A percentile compares a stretch with the other conserved stretches of the same genome.
These are phyloP conservation scores for Cardamine occulta DNA, from an alignment of 345 rosid species.

Conservation along the genomic window DNA sequence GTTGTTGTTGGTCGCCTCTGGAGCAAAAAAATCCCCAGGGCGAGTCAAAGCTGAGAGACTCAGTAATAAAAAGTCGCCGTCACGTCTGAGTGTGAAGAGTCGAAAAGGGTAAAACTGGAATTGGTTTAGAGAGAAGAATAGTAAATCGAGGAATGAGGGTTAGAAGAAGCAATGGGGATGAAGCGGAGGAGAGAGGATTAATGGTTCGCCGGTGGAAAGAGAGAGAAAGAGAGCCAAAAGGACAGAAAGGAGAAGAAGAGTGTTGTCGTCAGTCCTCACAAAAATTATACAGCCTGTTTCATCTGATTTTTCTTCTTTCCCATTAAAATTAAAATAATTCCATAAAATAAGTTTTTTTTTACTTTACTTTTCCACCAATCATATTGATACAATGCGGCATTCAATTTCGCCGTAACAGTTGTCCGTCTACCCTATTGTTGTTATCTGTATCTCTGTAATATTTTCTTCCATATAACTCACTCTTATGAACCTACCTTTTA, in stretches of 20 bases:
- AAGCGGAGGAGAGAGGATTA: conserved; percentile 40
- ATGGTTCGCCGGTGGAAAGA: conserved; percentile 42
- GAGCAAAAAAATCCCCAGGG: conserved; percentile 39
- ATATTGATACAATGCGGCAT: conserved; percentile 37
- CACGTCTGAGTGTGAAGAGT: conserved; percentile 36
- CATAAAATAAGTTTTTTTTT: neutral
- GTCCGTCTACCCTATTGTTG: conserved; percentile 23
- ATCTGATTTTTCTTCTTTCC: conserved; percentile 38
- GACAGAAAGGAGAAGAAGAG: conserved; percentile 44
- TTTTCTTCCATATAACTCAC: conserved; percentile 6
- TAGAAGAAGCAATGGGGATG: conserved; percentile 7
- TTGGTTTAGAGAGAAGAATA: conserved; percentile 5
- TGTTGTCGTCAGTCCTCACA: conserved; percentile 45
- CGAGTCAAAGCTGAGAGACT: conserved; percentile 39
- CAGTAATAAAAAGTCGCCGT: conserved; percentile 43
- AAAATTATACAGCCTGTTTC: conserved; percentile 47
- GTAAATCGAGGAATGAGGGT: conserved; percentile 36
- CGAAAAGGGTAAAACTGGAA: neutral
- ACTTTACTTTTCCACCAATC: conserved; percentile 34
- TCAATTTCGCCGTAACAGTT: conserved; percentile 44
- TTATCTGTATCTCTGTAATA: conserved; percentile 1
- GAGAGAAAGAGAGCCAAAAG: conserved; percentile 33
- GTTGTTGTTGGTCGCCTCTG: conserved; percentile 48
- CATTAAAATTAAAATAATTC: neutral
- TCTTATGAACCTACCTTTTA: neutral